Percentiles rank a stretch among this genome's conserved stretches.
Conservation (phyloP, 2,329 filamentous ascomycete genomes). For the Sarocladium oryzae region DNA sequence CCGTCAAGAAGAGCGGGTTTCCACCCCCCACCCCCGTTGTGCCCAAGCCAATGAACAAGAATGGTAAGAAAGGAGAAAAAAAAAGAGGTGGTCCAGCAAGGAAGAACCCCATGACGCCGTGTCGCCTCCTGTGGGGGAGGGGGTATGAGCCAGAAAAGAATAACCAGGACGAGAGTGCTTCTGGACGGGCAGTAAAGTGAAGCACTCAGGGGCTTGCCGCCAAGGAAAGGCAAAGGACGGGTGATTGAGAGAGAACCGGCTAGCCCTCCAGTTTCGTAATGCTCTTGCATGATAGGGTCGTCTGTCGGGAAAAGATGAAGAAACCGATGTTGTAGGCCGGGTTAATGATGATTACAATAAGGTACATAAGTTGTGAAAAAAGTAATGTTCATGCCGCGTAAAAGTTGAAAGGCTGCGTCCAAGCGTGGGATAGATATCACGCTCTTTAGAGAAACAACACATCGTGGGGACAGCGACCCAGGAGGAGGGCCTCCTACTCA, state of each 20-base stretch:
- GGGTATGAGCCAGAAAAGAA: too few species aligned
- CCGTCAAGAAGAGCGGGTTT: too few species aligned
- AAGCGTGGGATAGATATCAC: not conserved
- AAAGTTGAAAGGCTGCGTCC: not conserved
- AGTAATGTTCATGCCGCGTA: not conserved
- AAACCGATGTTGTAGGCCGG: not conserved
- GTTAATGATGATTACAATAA: slow-evolving; percentile 6
- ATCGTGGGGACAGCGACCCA: not conserved
- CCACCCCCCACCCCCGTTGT: too few species aligned
- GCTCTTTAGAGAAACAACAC: not conserved
- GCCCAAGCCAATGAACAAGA: not conserved
- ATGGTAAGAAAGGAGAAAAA: not conserved
- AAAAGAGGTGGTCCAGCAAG: not conserved
- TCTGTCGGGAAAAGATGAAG: not conserved
- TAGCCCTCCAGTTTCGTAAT: too few species aligned
- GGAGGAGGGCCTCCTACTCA: slow-evolving; percentile 5
- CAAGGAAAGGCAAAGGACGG: too few species aligned
- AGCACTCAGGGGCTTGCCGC: too few species aligned
- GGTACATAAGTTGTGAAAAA: not conserved
- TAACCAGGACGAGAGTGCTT: too few species aligned
- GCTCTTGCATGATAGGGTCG: not conserved
- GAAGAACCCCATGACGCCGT: too few species aligned
- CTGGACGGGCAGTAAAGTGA: too few species aligned
- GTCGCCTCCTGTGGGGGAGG: too few species aligned
- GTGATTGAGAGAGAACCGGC: too few species aligned